A percentile compares a stretch with the other conserved stretches of the same genome.
These are phyloP conservation scores for Trypanosoma melophagium DNA, from an alignment of 208 protist species.

Conservation along the genomic window DNA sequence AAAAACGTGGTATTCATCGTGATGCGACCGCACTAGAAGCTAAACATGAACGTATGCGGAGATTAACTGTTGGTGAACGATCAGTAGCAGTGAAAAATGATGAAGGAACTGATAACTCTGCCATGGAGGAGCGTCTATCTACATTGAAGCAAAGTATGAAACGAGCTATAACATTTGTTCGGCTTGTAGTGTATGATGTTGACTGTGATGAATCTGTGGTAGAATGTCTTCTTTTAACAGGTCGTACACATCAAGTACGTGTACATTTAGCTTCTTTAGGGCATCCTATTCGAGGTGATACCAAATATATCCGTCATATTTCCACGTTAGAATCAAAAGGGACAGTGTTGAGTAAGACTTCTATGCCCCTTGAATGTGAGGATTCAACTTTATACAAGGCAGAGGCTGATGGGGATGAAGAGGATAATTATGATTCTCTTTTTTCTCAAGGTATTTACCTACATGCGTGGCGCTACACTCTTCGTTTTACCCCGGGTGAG, in stretches of 20 bases:
- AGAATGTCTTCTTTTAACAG: constrained; percentile 77
- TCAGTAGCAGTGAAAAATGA: background rate
- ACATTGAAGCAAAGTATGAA: constrained; percentile 46
- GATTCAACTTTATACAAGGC: background rate
- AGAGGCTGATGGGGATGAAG: background rate
- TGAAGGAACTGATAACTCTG: background rate
- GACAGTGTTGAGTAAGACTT: background rate
- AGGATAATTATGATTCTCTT: background rate
- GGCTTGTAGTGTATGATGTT: constrained; percentile 43
- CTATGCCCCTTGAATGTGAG: background rate
- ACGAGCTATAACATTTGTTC: constrained; percentile 41
- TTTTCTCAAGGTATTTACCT: constrained; percentile 46
- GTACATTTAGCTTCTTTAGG: constrained; percentile 88
- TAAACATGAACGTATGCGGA: constrained; percentile 60
- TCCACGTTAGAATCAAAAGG: background rate
- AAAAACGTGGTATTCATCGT: constrained; percentile 4
- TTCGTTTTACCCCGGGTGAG: constrained; percentile 22
- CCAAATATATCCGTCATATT: constrained; percentile 56
- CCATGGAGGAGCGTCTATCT: background rate
- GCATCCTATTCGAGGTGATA: constrained; percentile 83
- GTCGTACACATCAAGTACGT: constrained; percentile 92
- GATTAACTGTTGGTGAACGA: constrained; percentile 39
- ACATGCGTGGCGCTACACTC: constrained; percentile 65
- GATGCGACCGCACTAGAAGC: constrained; percentile 27
- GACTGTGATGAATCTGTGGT: constrained; percentile 54